phyloP scores from a whole-genome alignment of 495 filamentous ascomycete species.

The Xylaria bambusicola region DNA sequence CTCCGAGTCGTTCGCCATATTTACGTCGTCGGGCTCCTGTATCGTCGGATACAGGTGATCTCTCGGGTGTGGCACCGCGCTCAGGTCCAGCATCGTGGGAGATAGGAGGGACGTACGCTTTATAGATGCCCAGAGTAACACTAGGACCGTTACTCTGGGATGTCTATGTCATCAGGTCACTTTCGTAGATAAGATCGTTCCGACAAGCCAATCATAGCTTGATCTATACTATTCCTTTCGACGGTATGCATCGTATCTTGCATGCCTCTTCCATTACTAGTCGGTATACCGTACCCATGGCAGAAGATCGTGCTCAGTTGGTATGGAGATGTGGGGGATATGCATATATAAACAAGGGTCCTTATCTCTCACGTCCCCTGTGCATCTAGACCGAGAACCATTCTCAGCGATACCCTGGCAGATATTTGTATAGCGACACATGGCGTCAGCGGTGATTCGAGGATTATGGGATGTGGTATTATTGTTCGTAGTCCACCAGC shows the following conservation, averaged over 20 bases:
- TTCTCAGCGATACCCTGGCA: background rate
- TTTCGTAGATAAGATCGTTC: conserved; percentile 1
- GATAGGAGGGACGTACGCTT: background rate
- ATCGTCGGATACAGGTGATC: background rate
- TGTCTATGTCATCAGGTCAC: no score
- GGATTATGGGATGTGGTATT: no score
- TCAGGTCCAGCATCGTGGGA: background rate
- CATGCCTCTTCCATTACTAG: background rate
- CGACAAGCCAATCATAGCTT: background rate
- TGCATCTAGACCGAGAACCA: background rate
- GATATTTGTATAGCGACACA: background rate
- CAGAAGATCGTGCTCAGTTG: background rate
- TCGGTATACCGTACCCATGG: background rate
- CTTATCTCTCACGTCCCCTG: conserved; percentile 8
- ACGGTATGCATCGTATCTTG: conserved; percentile 1
- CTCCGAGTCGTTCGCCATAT: background rate
- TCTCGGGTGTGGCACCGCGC: background rate
- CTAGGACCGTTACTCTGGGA: no score
- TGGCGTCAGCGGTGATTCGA: background rate
- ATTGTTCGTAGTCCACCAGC: background rate
- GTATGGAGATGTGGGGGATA: background rate
- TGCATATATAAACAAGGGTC: conserved; percentile 12
- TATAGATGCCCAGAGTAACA: no score
- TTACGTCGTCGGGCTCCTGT: background rate
- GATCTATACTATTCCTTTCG: background rate